Evolutionary conservation across 352 stramenopile species (phyloP).

Genomic region (Poterioochromonas sp.): DNA sequence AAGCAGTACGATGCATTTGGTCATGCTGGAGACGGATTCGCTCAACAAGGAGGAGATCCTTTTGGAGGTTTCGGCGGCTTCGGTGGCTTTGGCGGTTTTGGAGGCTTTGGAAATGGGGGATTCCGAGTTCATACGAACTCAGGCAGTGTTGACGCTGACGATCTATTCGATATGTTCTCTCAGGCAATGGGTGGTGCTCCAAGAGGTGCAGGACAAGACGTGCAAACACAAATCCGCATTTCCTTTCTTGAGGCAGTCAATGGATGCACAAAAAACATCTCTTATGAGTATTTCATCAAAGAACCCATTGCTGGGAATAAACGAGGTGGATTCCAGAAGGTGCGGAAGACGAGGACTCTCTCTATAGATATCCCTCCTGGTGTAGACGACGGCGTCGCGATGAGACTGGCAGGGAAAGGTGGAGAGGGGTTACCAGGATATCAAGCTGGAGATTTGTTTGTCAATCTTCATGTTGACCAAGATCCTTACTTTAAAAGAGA

Average conservation of each 20-base stretch:
- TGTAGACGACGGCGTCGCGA: slow-evolving; percentile 89
- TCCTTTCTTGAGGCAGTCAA: slow-evolving; percentile 34
- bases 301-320: slow-evolving; percentile 59
- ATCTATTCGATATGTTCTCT: slow-evolving; percentile 57
- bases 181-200: slow-evolving; percentile 46
- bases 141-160: slow-evolving; percentile 41
- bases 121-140: slow-evolving; percentile 14
- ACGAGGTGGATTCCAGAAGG: slow-evolving; percentile 73
- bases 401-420: slow-evolving; percentile 80
- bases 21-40: slow-evolving; percentile 82
- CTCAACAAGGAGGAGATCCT: slow-evolving; percentile 54
- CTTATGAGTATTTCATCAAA: slow-evolving; percentile 70
- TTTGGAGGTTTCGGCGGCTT: slow-evolving; percentile 50
- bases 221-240: not conserved
- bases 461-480: slow-evolving; percentile 80
- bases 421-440: slow-evolving; percentile 68
- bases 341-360: slow-evolving; percentile 81
- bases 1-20: slow-evolving; percentile 85
- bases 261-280: slow-evolving; percentile 18
- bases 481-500: slow-evolving; percentile 88
- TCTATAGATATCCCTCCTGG: slow-evolving; percentile 84
- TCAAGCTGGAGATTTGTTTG: slow-evolving; percentile 79
- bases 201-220: slow-evolving; percentile 37
- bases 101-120: slow-evolving; percentile 47
- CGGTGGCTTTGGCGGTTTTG: slow-evolving; percentile 39